A percentile compares a stretch with the other conserved stretches of the same genome.
Conservation (phyloP, 257 asterid species). For the Solanum chaucha region DNA sequence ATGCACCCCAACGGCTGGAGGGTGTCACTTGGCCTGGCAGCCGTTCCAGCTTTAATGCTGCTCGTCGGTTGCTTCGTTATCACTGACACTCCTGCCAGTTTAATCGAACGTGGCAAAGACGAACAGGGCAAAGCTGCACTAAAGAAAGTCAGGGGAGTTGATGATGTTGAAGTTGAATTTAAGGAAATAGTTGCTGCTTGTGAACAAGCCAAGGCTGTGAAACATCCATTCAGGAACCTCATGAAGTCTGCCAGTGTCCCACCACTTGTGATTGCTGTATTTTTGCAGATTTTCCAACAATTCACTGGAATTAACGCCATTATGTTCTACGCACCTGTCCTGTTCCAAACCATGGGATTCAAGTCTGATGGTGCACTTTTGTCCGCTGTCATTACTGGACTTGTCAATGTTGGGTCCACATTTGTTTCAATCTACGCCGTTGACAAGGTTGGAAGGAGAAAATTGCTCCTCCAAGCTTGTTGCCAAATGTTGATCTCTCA, state of each 20-base stretch:
- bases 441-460: slow-evolving; percentile 58
- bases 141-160: slow-evolving; percentile 44
- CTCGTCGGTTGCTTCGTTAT: slow-evolving; percentile 42
- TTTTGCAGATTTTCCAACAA: slow-evolving; percentile 61
- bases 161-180: slow-evolving; percentile 43
- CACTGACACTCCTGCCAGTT: slow-evolving; percentile 67
- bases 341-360: slow-evolving; percentile 64
- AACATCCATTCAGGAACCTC: slow-evolving; percentile 37
- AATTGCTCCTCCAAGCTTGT: slow-evolving; percentile 56
- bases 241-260: slow-evolving; percentile 34
- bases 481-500: slow-evolving; percentile 54
- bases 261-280: slow-evolving; percentile 17
- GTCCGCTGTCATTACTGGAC: slow-evolving; percentile 49
- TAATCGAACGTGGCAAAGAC: slow-evolving; percentile 33
- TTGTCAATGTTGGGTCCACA: slow-evolving; percentile 46
- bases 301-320: slow-evolving; percentile 68
- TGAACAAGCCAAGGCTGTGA: slow-evolving; percentile 29
- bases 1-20: slow-evolving; percentile 68
- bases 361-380: slow-evolving; percentile 28
- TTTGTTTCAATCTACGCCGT: slow-evolving; percentile 42
- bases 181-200: slow-evolving; percentile 35
- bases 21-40: slow-evolving; percentile 50
- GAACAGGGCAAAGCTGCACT: slow-evolving; percentile 29
- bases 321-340: slow-evolving; percentile 70
- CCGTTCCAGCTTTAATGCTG: slow-evolving; percentile 35